Base-by-base conservation (phyloP, 2,329 filamentous ascomycete species). In the Neospermospora avenae region DNA sequence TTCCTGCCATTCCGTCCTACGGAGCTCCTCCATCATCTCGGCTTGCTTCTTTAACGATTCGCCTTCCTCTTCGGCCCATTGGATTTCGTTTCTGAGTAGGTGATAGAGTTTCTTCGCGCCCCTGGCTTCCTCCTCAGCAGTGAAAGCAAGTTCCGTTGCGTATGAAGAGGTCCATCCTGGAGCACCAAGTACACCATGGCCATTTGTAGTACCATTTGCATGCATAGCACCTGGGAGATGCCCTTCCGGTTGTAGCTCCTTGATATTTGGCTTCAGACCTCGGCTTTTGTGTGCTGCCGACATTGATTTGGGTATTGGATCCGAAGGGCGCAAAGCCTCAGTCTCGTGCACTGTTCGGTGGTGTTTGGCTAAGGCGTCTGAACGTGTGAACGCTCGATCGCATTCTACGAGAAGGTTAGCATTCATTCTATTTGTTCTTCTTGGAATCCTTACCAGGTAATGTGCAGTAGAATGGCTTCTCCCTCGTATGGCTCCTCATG, bases 311-410 rank as follows among this genome's bases (percentile, higher is more conserved):
- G 88, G 86, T 13, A 91, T 84, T 2, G 88, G 85, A 71, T 93
- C 86, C 16, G 84, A 86, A 4, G 90, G 89, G n/a, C 91, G 87
- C 22, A 96, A 81, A 16, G 91, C 90, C 77, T 99, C 95, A 3
- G 93, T 97, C 74, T 99, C 95, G 78, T 99, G 95, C 39, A 99
- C 93, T 16, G 95, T 98, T 68, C 95, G 89, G 91, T 98, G 98
- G 74, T 99, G 95, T 75, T 99, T 99, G 1, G 93, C 92, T 0
- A 99, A 82, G 13, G 95, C 95, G 71, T 99, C 95, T 24, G 93
- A 97, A 66, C 95, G 84, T 2, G 95, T 99, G 70, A 99, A 99
- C 34, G 93, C 93, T 63, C 93, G 89, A 74, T 99, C 95, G 77
- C 95, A 99, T 83, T 99, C 95, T 96, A 69, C 35, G 49, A 18